Conservation (phyloP, 805 yeast species). For the Tetrapisispora pingtungensis region DNA sequence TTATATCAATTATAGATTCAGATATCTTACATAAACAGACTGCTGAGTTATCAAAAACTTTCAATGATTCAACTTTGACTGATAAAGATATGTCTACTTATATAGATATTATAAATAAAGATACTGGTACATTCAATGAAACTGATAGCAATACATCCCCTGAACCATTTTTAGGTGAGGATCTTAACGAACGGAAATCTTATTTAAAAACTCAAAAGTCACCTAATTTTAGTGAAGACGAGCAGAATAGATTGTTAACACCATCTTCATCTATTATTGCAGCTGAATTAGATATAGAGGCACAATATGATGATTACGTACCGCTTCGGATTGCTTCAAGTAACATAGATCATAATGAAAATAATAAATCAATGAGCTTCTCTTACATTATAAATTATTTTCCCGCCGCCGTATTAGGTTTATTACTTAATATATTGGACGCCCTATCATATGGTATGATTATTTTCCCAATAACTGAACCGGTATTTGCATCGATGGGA, state of each 20-base stretch:
- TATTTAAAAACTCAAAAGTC: conserved; percentile 2
- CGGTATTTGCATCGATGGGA: conserved; percentile 66
- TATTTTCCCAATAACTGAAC: conserved; percentile 82
- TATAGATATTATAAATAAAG: conserved; percentile 8
- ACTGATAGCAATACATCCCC: neutral
- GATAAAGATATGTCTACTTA: conserved; percentile 12
- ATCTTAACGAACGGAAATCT: neutral
- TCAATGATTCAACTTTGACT: conserved; percentile 11
- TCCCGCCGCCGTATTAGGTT: conserved; percentile 82
- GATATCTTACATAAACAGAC: conserved; percentile 26
- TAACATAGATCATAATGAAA: neutral
- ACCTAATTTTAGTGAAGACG: conserved; percentile 1
- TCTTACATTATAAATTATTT: conserved; percentile 16
- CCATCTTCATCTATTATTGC: conserved; percentile 9
- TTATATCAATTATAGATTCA: conserved; percentile 19
- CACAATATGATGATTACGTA: conserved; percentile 3
- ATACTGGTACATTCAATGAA: neutral
- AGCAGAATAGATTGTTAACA: conserved; percentile 8
- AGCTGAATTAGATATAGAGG: conserved; percentile 3
- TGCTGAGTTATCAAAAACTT: conserved; percentile 25
- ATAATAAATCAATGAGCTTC: neutral
- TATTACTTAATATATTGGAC: conserved; percentile 77
- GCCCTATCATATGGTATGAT: conserved; percentile 97
- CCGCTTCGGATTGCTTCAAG: neutral
- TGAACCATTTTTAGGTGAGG: conserved; percentile 1